Percentiles rank a stretch among this genome's conserved stretches.
phyloP scores from a whole-genome alignment of 768 basidiomycete genomes.

The Paxillus rubicundulus region DNA sequence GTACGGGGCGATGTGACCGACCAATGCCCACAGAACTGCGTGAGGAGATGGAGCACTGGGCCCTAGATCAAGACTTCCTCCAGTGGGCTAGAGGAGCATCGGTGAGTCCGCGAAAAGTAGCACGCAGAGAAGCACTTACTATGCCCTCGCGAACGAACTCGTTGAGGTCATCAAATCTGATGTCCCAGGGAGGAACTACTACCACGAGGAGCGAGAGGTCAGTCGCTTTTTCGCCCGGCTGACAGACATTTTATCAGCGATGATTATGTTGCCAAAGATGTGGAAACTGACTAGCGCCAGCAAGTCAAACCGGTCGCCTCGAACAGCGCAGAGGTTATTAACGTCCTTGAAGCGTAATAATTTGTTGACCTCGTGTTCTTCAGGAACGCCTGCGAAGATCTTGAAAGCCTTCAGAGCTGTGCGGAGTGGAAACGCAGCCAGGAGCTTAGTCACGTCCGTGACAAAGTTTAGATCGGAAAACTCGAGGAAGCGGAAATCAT shows the following conservation, averaged over 20 bases:
- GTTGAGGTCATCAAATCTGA: conserved; percentile 4
- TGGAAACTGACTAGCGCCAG: background rate
- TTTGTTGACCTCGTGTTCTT: background rate
- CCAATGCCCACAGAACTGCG: conserved; percentile 13
- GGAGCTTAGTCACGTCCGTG: conserved; percentile 5
- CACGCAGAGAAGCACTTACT: background rate
- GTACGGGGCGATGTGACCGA: background rate
- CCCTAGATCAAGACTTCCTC: conserved; percentile 2
- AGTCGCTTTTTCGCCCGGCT: background rate
- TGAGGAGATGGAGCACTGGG: background rate
- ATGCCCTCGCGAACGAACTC: conserved; percentile 1
- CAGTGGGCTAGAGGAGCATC: background rate
- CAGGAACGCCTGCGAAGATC: background rate
- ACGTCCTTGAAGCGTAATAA: conserved; percentile 2
- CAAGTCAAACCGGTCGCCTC: conserved; percentile 8
- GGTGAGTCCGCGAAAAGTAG: background rate
- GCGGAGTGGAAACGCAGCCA: conserved; percentile 3
- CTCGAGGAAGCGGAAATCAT: background rate
- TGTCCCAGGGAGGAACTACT: conserved; percentile 1
- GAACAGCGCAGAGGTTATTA: conserved; percentile 5
- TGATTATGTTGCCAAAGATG: background rate
- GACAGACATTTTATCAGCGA: background rate
- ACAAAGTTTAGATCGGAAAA: background rate
- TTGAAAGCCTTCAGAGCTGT: conserved; percentile 2
- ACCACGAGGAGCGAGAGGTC: conserved; percentile 1